Evolutionary conservation across 108 stramenopile genomes (phyloP).

Genomic region (Pseudonitzschia delicatissima): DNA sequence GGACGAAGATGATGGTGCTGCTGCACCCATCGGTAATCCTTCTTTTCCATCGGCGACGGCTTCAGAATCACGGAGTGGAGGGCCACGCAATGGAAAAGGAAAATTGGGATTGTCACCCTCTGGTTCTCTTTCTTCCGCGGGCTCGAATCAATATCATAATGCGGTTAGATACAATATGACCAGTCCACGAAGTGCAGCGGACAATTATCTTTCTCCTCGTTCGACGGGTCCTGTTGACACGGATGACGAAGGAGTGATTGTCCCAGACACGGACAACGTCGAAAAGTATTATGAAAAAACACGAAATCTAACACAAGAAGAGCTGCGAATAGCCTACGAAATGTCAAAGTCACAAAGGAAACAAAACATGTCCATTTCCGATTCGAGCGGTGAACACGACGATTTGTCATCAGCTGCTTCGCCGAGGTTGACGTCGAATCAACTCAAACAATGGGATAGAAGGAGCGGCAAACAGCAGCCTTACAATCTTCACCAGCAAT

Average conservation of each 20-base stretch:
- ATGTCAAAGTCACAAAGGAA: neutral
- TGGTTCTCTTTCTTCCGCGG: neutral
- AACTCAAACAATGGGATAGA: neutral
- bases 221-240: slow-evolving; percentile 1
- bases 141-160: neutral
- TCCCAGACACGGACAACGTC: neutral
- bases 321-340: slow-evolving; percentile 7
- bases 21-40: neutral
- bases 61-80: neutral
- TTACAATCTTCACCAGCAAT: neutral
- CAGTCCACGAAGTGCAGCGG: neutral
- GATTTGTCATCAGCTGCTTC: neutral
- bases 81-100: neutral
- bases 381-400: neutral
- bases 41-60: neutral
- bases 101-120: neutral
- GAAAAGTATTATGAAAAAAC: neutral
- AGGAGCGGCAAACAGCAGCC: neutral
- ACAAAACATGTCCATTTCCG: no score
- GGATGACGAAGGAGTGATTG: slow-evolving; percentile 1
- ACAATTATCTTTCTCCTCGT: slow-evolving; percentile 1
- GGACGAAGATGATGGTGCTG: neutral
- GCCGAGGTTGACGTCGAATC: neutral
- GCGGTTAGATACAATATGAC: neutral
- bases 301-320: slow-evolving; percentile 2